A percentile compares a stretch with the other conserved stretches of the same genome.
These are phyloP conservation scores for Talaromyces trachyspermus DNA, from an alignment of 495 filamentous ascomycete genomes.

Conservation along the genomic window DNA sequence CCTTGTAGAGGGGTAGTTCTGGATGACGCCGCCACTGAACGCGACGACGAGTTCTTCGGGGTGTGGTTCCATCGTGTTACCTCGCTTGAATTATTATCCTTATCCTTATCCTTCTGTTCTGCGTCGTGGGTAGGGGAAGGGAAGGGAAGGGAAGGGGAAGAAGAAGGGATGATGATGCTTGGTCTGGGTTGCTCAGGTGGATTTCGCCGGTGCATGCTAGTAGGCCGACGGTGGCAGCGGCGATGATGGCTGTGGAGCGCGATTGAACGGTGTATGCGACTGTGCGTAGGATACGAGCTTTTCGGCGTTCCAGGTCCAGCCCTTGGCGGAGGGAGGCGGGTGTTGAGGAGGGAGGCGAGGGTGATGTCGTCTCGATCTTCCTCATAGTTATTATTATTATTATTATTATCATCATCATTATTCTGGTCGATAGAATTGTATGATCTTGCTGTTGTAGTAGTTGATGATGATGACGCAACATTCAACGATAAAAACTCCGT, in stretches of 20 bases:
- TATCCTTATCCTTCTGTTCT: background rate
- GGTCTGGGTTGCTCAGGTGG: constrained; percentile 14
- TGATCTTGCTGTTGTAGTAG: background rate
- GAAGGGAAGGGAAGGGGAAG: no score
- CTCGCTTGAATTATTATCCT: no score
- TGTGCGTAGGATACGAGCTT: constrained; percentile 42
- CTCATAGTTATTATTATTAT: background rate
- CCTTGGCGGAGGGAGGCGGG: constrained; percentile 34
- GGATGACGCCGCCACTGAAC: constrained; percentile 65
- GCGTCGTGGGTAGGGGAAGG: no score
- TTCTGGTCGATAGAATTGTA: no score
- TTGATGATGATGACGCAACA: constrained; percentile 31
- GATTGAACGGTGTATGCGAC: constrained; percentile 53
- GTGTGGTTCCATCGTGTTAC: constrained; percentile 17
- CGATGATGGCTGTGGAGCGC: constrained; percentile 56
- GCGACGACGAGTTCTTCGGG: constrained; percentile 58
- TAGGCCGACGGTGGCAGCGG: constrained; percentile 57
- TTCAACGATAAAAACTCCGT: constrained; percentile 60
- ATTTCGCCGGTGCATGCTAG: constrained; percentile 57
- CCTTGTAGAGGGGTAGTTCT: constrained; percentile 62
- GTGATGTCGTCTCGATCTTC: constrained; percentile 15
- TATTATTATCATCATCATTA: no score
- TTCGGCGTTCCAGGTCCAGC: constrained; percentile 50
- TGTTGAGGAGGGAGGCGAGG: constrained; percentile 37
- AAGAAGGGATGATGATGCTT: no score